These are phyloP conservation scores for Kurtzmaniella quercitrusa DNA, from an alignment of 1,139 yeast genomes.

Conservation along the genomic window DNA sequence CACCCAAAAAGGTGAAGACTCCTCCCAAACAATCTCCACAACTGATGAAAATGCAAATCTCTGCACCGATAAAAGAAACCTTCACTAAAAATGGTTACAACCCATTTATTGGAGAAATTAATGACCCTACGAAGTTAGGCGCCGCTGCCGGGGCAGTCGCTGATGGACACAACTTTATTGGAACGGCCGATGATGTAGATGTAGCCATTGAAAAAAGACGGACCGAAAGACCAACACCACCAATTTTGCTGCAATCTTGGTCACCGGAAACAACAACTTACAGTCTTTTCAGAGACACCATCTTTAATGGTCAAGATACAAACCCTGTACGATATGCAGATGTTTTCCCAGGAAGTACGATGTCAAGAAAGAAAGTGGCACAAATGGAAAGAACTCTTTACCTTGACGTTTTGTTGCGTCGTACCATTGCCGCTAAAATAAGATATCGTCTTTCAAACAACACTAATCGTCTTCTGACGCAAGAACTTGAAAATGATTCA, in stretches of 20 bases:
- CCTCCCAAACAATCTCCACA: neutral
- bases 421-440: conserved; percentile 44
- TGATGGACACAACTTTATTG: conserved; percentile 7
- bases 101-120: conserved; percentile 1
- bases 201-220: neutral
- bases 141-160: conserved; percentile 4
- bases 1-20: conserved; percentile 2
- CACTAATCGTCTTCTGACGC: conserved; percentile 4
- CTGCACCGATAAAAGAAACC: conserved; percentile 16
- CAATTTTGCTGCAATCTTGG: neutral
- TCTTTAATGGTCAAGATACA: conserved; percentile 20
- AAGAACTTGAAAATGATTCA: conserved; percentile 6
- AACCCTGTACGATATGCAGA: conserved; percentile 24
- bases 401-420: conserved; percentile 35
- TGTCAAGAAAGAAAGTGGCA: conserved; percentile 20
- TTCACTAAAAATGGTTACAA: conserved; percentile 12
- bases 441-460: conserved; percentile 29
- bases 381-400: conserved; percentile 29
- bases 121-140: conserved; percentile 4
- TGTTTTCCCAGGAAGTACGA: conserved; percentile 28
- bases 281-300: conserved; percentile 24
- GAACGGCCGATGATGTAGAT: conserved; percentile 5
- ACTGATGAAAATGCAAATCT: conserved; percentile 10
- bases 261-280: conserved; percentile 10
- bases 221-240: neutral